Conservation (phyloP, 2,329 filamentous ascomycete genomes). For the Colletotrichum paranaense region DNA sequence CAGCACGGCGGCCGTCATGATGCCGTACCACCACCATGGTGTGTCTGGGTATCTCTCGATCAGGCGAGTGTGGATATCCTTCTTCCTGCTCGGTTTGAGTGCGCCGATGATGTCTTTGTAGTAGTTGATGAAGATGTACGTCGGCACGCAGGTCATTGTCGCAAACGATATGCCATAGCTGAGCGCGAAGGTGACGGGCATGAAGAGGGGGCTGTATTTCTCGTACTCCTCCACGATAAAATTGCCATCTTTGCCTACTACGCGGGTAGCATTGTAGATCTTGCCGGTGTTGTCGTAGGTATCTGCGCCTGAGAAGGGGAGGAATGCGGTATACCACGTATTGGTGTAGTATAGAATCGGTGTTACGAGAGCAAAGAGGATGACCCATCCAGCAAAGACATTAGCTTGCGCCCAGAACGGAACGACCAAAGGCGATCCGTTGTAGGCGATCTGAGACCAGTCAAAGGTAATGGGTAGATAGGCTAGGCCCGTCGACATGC, state of each 20-base stretch:
- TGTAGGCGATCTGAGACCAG: slow-evolving; percentile 41
- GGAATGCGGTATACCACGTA: slow-evolving; percentile 66
- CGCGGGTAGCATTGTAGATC: slow-evolving; percentile 61
- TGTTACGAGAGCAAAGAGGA: slow-evolving; percentile 65
- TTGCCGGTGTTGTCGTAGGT: slow-evolving; percentile 61
- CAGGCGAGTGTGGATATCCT: slow-evolving; percentile 45
- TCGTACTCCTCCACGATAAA: slow-evolving; percentile 59
- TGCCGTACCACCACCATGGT: slow-evolving; percentile 53
- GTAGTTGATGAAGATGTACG: slow-evolving; percentile 54
- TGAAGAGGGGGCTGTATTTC: slow-evolving; percentile 55
- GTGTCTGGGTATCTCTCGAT: slow-evolving; percentile 44
- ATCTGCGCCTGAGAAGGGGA: slow-evolving; percentile 63
- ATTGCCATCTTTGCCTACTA: slow-evolving; percentile 55
- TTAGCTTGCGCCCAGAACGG: slow-evolving; percentile 72
- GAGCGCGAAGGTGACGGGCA: slow-evolving; percentile 48
- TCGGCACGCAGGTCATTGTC: slow-evolving; percentile 48
- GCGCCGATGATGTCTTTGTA: slow-evolving; percentile 50
- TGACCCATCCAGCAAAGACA: slow-evolving; percentile 69
- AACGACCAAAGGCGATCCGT: slow-evolving; percentile 54
- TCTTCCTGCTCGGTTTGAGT: slow-evolving; percentile 22
- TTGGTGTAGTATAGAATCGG: slow-evolving; percentile 70
- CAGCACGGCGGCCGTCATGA: slow-evolving; percentile 46
- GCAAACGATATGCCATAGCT: slow-evolving; percentile 50
- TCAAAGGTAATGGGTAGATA: slow-evolving; percentile 45
- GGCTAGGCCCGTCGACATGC: slow-evolving; percentile 44